phyloP scores from a whole-genome alignment of 192 early-diverging fungal genomes.

The Chytriomyces confervae region DNA sequence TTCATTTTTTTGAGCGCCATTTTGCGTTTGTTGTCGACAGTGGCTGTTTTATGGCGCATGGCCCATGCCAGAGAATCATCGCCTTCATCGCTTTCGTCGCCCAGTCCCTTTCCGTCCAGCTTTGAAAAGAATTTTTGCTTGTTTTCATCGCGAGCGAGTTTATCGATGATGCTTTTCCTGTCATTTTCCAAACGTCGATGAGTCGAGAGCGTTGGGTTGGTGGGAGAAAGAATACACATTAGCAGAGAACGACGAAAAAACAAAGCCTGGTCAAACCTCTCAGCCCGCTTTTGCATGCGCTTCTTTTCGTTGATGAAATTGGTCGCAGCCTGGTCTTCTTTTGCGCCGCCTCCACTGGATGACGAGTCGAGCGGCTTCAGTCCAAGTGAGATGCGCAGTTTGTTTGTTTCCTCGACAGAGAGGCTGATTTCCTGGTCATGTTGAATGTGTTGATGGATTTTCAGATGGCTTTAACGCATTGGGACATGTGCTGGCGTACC shows the following conservation, averaged over 20 bases:
- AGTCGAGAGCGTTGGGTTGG: neutral
- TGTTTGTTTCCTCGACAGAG: slow-evolving; percentile 58
- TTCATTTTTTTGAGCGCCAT: slow-evolving; percentile 40
- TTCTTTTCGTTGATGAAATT: slow-evolving; percentile 36
- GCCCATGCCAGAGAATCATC: slow-evolving; percentile 69
- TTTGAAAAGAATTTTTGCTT: slow-evolving; percentile 11
- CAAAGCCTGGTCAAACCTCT: neutral
- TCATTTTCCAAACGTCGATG: neutral
- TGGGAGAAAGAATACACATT: neutral
- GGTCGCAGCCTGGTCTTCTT: slow-evolving; percentile 7
- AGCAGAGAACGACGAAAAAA: neutral
- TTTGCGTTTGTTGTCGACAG: slow-evolving; percentile 54
- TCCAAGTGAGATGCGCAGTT: slow-evolving; percentile 48
- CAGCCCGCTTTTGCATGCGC: slow-evolving; percentile 20
- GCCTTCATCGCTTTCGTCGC: slow-evolving; percentile 57
- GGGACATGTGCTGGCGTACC: no score
- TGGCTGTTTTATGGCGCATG: slow-evolving; percentile 53
- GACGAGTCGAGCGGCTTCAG: slow-evolving; percentile 45
- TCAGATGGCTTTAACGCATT: no score
- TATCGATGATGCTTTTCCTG: neutral
- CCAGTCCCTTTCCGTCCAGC: slow-evolving; percentile 68
- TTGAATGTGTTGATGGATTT: neutral
- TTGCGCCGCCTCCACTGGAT: neutral
- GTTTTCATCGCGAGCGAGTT: slow-evolving; percentile 4
- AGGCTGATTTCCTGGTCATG: slow-evolving; percentile 39